Conservation (phyloP, 257 asterid species). For the Eustoma russellianum region DNA sequence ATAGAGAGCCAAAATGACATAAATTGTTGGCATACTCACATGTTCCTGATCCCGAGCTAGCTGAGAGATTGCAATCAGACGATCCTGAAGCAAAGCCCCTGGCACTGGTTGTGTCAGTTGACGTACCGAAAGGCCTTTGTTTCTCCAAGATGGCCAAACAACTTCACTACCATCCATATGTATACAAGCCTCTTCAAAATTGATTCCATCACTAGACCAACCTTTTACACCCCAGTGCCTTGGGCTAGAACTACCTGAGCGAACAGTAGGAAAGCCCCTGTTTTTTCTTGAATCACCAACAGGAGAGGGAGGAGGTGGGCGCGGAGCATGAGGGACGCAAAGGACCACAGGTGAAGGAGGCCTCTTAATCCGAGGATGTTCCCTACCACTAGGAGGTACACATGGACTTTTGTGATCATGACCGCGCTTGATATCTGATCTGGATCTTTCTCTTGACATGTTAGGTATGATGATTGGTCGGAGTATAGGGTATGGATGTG, state of each 20-base stretch:
- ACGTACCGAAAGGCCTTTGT: conserved; percentile 68
- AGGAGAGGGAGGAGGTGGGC: conserved; percentile 96
- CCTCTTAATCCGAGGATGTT: conserved; percentile 86
- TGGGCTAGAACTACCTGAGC: conserved; percentile 99
- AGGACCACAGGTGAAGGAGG: conserved; percentile 99
- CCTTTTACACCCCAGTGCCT: conserved; percentile 99
- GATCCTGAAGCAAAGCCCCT: conserved; percentile 91
- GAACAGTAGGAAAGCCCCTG: conserved; percentile 89
- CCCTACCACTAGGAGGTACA: conserved; percentile 82
- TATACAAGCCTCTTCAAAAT: conserved; percentile 74
- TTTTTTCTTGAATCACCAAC: conserved; percentile 85
- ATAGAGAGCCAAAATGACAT: conserved; percentile 11
- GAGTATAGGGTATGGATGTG: conserved; percentile 85
- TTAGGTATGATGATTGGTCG: conserved; percentile 94
- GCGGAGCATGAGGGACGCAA: conserved; percentile 97
- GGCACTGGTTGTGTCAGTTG: conserved; percentile 87
- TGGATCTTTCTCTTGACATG: conserved; percentile 86
- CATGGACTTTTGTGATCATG: conserved; percentile 94
- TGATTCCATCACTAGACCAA: conserved; percentile 89
- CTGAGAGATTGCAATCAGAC: conserved; percentile 87
- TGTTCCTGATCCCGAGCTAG: conserved; percentile 96
- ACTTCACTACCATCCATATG: conserved; percentile 88
- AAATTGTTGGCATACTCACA: conserved; percentile 30
- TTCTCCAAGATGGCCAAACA: conserved; percentile 98
- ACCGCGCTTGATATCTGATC: conserved; percentile 68